Evolutionary conservation across 1,284 basidiomycete species (phyloP), one percentile per base, ranked within the genome.

Genomic region (Cryptococcus neoformans): DNA sequence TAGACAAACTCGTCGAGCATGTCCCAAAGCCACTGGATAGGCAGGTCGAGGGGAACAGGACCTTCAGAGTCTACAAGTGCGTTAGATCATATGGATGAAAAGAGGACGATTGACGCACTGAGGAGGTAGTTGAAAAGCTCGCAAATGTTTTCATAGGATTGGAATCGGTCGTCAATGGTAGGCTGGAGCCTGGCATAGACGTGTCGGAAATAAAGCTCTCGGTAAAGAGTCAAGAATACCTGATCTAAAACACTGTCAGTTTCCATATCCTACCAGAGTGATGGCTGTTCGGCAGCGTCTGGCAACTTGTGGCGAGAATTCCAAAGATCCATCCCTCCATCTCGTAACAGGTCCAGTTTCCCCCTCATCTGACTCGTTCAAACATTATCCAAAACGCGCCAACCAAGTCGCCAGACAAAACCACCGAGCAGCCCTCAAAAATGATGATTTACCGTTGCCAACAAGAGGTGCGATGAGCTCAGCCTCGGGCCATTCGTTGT

Each of bases 1-100:
- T 97, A 99, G 68, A 98, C 96, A 78, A 99, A 99, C 74, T 98
- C 95, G 80, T 98, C 95, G 69, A 98, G 89, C 78, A 99, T 97
- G 76, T 99, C 95, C 78, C 94, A 98, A 6, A 99, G 80, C 95
- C 95, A 99, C 77, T 97, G 93, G 61, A 94, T 90, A 0, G 95
- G 95, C 12, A 98, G 85, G 66, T 95, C 88, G 54, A 98, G 86
- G 14, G 87, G 78, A 0, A 98, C 93, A 1, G 95, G 95, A 0
- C 90, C 91, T 61, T 97, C 92, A 21, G 91, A 94, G 78, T 96
- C 90, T 90, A 63, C 9, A 35, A 21, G 17, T 14, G 38, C 35
- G 38, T 61, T 34, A 58, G 53, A 39, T 16, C 10, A 39, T n/a
- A 8, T 54, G 16, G 39, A 21, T 41, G n/a, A 6, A 7, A 7